A percentile compares a stretch with the other conserved stretches of the same genome.
These are phyloP conservation scores for Meyerozyma carpophila DNA, from an alignment of 1,139 yeast genomes.

Conservation along the genomic window DNA sequence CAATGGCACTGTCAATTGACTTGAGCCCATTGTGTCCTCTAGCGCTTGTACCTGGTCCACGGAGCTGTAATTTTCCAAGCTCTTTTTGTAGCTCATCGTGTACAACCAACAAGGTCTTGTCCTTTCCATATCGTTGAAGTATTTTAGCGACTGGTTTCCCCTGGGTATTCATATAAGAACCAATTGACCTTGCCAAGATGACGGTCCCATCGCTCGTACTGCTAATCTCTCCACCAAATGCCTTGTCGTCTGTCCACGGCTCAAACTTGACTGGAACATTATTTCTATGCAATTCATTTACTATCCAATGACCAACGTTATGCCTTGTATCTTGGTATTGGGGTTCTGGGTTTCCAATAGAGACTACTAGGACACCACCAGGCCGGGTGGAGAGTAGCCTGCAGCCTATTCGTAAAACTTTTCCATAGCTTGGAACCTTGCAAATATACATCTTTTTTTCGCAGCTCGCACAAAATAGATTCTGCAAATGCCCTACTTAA, in stretches of 20 bases:
- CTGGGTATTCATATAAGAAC: conserved; percentile 60
- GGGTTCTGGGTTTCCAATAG: conserved; percentile 78
- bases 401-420: not conserved
- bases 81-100: conserved; percentile 73
- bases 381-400: not conserved
- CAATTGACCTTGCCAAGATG: conserved; percentile 43
- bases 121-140: conserved; percentile 29
- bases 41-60: conserved; percentile 51
- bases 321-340: conserved; percentile 62
- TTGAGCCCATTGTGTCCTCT: conserved; percentile 81
- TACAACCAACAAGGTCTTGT: conserved; percentile 42
- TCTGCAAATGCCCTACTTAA: too few species aligned
- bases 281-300: conserved; percentile 26
- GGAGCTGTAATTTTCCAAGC: conserved; percentile 57
- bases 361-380: conserved; percentile 12
- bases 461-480: not conserved
- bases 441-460: not conserved
- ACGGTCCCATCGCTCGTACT: conserved; percentile 6
- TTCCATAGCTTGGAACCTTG: not conserved
- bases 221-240: not conserved
- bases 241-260: not conserved
- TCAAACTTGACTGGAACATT: conserved; percentile 2
- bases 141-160: conserved; percentile 50
- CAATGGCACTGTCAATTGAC: conserved; percentile 41
- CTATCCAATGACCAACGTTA: conserved; percentile 64